Evolutionary conservation across 768 basidiomycete species (phyloP).

Genomic region (Pleurotus cornucopiae): DNA sequence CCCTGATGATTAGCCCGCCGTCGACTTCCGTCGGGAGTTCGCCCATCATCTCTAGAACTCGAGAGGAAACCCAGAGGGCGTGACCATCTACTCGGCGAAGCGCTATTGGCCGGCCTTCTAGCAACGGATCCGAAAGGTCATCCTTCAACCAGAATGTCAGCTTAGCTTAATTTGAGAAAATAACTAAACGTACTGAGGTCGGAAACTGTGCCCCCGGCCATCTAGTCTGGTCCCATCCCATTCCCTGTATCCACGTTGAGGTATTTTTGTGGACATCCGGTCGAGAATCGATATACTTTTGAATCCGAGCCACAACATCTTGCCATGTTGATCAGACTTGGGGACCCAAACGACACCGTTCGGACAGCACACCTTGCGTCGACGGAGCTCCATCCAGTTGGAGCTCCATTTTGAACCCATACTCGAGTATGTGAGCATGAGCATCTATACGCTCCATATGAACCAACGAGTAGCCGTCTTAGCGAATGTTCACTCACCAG

Average conservation of each 20-base stretch:
- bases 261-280: conserved; percentile 52
- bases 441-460: conserved; percentile 46
- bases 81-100: conserved; percentile 80
- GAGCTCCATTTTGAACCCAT: conserved; percentile 69
- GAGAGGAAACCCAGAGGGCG: conserved; percentile 80
- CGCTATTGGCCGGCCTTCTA: conserved; percentile 67
- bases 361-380: conserved; percentile 42
- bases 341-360: neutral
- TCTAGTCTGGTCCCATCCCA: conserved; percentile 93
- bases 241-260: conserved; percentile 72
- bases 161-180: neutral
- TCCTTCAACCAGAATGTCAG: conserved; percentile 34
- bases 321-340: neutral
- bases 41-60: conserved; percentile 61
- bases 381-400: conserved; percentile 57
- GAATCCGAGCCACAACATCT: conserved; percentile 66
- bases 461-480: neutral
- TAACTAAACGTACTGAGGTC: conserved; percentile 47
- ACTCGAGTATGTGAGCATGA: conserved; percentile 73
- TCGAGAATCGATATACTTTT: conserved; percentile 51
- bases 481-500: conserved; percentile 40
- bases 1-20: conserved; percentile 74
- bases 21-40: conserved; percentile 58
- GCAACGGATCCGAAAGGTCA: conserved; percentile 71
- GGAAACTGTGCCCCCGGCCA: conserved; percentile 68